phyloP scores from a whole-genome alignment of 1,139 yeast species.

The Blastobotrys apis region DNA sequence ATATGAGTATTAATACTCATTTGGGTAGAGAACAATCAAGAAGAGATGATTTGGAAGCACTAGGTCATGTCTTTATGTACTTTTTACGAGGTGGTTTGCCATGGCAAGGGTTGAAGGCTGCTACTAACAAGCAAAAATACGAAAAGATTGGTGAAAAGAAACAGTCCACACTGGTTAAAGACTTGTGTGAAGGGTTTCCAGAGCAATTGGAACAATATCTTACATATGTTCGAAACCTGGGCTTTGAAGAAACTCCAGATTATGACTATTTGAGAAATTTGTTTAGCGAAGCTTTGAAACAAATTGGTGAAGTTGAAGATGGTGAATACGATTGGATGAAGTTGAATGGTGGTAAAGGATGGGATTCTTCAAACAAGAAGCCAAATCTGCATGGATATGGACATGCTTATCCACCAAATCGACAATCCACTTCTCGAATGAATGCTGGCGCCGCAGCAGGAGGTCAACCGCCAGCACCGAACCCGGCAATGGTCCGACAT shows the following conservation, averaged over 20 bases:
- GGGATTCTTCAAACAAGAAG: slow-evolving; percentile 80
- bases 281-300: slow-evolving; percentile 67
- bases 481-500: slow-evolving; percentile 33
- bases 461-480: slow-evolving; percentile 28
- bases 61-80: slow-evolving; percentile 94
- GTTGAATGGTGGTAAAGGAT: slow-evolving; percentile 85
- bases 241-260: slow-evolving; percentile 93
- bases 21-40: slow-evolving; percentile 94
- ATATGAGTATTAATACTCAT: slow-evolving; percentile 97
- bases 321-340: slow-evolving; percentile 95
- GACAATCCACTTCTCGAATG: slow-evolving; percentile 27
- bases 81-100: slow-evolving; percentile 92
- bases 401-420: slow-evolving; percentile 51
- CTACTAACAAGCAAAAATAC: slow-evolving; percentile 91
- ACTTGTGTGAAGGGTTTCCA: slow-evolving; percentile 79
- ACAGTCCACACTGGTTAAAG: slow-evolving; percentile 74
- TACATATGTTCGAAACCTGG: slow-evolving; percentile 74
- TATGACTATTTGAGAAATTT: slow-evolving; percentile 77
- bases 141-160: slow-evolving; percentile 96
- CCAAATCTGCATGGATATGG: slow-evolving; percentile 93
- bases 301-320: slow-evolving; percentile 70
- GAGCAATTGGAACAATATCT: slow-evolving; percentile 82
- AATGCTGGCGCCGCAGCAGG: slow-evolving; percentile 22
- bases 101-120: slow-evolving; percentile 99
- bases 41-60: slow-evolving; percentile 91